Evolutionary conservation across 108 stramenopile species (phyloP).

Genomic region (Cyclotella cryptica): DNA sequence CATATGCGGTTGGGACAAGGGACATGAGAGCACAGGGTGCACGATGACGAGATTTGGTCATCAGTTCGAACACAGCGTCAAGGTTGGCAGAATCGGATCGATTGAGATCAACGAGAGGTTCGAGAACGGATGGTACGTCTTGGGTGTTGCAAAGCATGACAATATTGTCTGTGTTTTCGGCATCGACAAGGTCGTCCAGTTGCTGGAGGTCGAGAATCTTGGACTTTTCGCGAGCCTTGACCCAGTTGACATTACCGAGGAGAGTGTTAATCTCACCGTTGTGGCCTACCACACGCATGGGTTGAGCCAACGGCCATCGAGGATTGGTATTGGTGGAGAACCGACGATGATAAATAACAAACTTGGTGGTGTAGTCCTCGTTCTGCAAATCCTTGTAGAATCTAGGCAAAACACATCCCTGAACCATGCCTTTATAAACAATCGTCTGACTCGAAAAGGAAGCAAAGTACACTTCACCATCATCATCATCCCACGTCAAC

Average conservation of each 20-base stretch:
- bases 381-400: slow-evolving; percentile 92
- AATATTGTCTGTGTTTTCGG: slow-evolving; percentile 83
- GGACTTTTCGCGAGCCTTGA: slow-evolving; percentile 90
- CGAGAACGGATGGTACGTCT: slow-evolving; percentile 80
- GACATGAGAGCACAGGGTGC: slow-evolving; percentile 93
- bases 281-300: slow-evolving; percentile 94
- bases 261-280: slow-evolving; percentile 98
- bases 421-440: slow-evolving; percentile 96
- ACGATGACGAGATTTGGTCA: slow-evolving; percentile 89
- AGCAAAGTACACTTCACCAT: slow-evolving; percentile 85
- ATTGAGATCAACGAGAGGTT: slow-evolving; percentile 84
- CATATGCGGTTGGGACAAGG: slow-evolving; percentile 91
- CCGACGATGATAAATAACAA: slow-evolving; percentile 93
- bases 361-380: slow-evolving; percentile 85
- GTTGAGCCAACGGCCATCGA: slow-evolving; percentile 94
- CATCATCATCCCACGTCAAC: slow-evolving; percentile 69
- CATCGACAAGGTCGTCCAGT: slow-evolving; percentile 77
- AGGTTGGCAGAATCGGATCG: slow-evolving; percentile 96
- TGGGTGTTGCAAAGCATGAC: slow-evolving; percentile 87
- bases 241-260: slow-evolving; percentile 96
- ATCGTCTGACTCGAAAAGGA: slow-evolving; percentile 88
- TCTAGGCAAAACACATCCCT: slow-evolving; percentile 78
- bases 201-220: slow-evolving; percentile 59
- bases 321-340: slow-evolving; percentile 97
- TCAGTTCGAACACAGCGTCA: slow-evolving; percentile 95